Conservation (phyloP, 768 basidiomycete species). For the Agaricus blazei region DNA sequence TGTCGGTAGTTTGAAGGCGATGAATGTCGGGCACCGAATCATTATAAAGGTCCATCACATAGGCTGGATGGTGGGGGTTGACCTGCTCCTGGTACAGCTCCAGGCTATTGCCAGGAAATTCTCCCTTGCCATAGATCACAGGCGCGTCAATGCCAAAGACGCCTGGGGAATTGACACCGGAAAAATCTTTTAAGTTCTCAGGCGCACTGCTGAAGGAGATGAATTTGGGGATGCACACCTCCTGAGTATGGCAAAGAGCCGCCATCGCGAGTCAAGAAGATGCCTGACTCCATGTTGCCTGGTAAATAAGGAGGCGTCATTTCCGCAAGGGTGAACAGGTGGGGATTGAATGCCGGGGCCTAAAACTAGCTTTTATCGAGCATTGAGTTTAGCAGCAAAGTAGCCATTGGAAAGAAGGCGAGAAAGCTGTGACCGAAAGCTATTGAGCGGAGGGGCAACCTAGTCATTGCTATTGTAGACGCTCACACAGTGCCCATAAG, state of each 20-base stretch:
- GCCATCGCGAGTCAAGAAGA: background rate
- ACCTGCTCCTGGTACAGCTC: background rate
- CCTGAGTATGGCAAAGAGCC: background rate
- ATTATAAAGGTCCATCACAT: no score
- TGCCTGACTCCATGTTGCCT: no score
- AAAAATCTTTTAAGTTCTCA: background rate
- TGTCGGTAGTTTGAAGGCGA: no score
- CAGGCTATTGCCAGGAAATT: background rate
- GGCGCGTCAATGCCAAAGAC: background rate
- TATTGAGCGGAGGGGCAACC: background rate
- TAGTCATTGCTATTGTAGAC: constrained; percentile 1
- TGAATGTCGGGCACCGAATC: no score
- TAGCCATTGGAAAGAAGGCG: background rate
- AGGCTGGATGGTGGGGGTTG: background rate
- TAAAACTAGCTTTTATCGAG: background rate
- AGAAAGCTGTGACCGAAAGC: constrained; percentile 3
- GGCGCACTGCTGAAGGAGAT: background rate
- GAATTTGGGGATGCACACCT: background rate
- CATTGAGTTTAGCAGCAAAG: background rate
- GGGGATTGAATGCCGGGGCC: background rate
- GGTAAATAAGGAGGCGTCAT: background rate
- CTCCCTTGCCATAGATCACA: background rate
- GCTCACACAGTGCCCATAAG: background rate
- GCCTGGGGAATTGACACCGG: background rate
- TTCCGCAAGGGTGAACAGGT: background rate